These are phyloP conservation scores for Inga laurina DNA, from an alignment of 306 rosid genomes.

Conservation along the genomic window DNA sequence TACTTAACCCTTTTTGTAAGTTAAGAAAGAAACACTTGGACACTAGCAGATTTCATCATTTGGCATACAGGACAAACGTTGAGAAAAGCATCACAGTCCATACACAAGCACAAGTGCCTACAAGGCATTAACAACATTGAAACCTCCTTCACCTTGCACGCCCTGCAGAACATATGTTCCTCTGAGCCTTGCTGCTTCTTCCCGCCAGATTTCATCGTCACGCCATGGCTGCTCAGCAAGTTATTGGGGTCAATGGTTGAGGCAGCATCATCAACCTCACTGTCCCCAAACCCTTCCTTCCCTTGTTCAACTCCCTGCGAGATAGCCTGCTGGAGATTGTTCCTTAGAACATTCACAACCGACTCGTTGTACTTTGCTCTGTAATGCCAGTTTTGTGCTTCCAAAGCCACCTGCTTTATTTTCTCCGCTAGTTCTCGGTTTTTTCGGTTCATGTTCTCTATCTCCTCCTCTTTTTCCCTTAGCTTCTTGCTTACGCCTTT, in stretches of 20 bases:
- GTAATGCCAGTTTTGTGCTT: constrained; percentile 87
- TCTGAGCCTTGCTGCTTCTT: constrained; percentile 50
- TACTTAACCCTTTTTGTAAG: constrained; percentile 28
- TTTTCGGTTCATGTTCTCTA: constrained; percentile 74
- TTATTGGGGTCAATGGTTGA: constrained; percentile 67
- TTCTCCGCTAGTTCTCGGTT: constrained; percentile 77
- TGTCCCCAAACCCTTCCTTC: constrained; percentile 96
- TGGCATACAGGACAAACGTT: constrained; percentile 81
- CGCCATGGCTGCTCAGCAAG: constrained; percentile 46
- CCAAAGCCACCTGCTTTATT: constrained; percentile 77
- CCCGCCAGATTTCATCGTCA: constrained; percentile 32
- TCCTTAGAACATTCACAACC: constrained; percentile 69
- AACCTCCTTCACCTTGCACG: constrained; percentile 81
- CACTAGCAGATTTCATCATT: constrained; percentile 68
- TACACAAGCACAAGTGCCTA: constrained; percentile 88
- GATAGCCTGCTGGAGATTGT: constrained; percentile 82
- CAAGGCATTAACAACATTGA: constrained; percentile 89
- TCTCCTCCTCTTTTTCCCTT: constrained; percentile 70
- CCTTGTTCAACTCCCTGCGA: constrained; percentile 85
- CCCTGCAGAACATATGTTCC: constrained; percentile 58
- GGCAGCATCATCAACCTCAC: constrained; percentile 79
- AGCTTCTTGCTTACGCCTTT: constrained; percentile 70
- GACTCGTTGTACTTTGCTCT: constrained; percentile 88
- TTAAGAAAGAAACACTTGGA: constrained; percentile 74
- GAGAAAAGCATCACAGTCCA: constrained; percentile 71